Evolutionary conservation across 768 basidiomycete genomes (phyloP).

Genomic region (Mycena olivaceomarginata): DNA sequence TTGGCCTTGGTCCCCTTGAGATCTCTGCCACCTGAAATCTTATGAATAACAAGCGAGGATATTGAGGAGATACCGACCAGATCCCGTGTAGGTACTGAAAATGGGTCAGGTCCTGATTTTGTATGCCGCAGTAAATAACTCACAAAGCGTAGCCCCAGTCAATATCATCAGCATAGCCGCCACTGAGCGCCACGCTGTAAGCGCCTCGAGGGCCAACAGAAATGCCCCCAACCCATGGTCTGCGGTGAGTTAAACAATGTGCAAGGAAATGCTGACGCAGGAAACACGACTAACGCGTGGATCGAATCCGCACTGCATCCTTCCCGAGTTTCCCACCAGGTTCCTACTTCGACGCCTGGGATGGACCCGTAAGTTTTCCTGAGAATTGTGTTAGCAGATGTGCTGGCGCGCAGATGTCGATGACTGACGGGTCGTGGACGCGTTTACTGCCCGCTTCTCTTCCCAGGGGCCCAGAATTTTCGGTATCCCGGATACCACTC

Average conservation of each 20-base stretch:
- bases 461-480: conserved; percentile 60
- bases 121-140: conserved; percentile 54
- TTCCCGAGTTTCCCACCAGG: conserved; percentile 87
- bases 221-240: conserved; percentile 92
- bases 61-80: conserved; percentile 64
- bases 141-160: conserved; percentile 90
- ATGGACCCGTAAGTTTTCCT: conserved; percentile 90
- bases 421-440: conserved; percentile 71
- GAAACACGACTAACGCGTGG: conserved; percentile 81
- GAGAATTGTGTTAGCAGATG: conserved; percentile 10
- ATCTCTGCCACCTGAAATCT: conserved; percentile 83
- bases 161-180: conserved; percentile 92
- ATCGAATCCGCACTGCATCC: conserved; percentile 86
- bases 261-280: conserved; percentile 3
- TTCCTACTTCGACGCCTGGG: conserved; percentile 86
- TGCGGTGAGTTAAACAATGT: conserved; percentile 51
- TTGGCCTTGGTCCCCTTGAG: conserved; percentile 88
- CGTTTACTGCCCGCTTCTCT: conserved; percentile 58
- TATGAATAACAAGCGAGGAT: conserved; percentile 10
- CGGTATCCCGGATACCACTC: conserved; percentile 56
- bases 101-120: conserved; percentile 3
- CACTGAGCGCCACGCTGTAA: conserved; percentile 91
- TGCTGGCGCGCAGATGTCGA: conserved; percentile 1
- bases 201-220: conserved; percentile 80
- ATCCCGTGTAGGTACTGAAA: conserved; percentile 86